These are phyloP conservation scores for Boletus huronensis DNA, from an alignment of 768 basidiomycete species.

Conservation along the genomic window DNA sequence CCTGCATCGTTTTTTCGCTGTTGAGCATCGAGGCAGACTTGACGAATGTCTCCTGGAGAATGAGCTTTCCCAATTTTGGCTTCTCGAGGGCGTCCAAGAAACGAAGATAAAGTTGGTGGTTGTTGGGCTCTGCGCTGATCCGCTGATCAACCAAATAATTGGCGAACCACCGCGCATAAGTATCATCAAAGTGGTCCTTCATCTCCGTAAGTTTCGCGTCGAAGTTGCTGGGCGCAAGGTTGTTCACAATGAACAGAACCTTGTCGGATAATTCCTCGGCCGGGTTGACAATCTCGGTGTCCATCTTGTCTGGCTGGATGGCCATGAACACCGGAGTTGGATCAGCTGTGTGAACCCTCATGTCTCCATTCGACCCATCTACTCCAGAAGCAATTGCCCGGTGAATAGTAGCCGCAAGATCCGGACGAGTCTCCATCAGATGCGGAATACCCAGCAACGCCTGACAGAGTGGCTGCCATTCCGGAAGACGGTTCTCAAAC, in stretches of 20 bases:
- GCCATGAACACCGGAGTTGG: conserved; percentile 65
- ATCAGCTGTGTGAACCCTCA: conserved; percentile 39
- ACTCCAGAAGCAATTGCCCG: conserved; percentile 58
- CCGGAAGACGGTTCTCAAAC: conserved; percentile 81
- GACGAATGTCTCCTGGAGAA: conserved; percentile 90
- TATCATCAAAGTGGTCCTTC: conserved; percentile 76
- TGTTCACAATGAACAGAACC: conserved; percentile 97
- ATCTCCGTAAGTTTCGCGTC: conserved; percentile 86
- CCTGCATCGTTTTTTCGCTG: conserved; percentile 84
- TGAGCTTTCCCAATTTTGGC: conserved; percentile 62
- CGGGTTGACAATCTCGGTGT: conserved; percentile 63
- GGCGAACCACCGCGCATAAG: conserved; percentile 92
- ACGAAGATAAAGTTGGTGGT: conserved; percentile 91
- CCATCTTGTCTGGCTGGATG: conserved; percentile 67
- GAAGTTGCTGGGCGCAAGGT: conserved; percentile 92
- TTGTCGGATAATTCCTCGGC: conserved; percentile 88
- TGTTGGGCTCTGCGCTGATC: conserved; percentile 94
- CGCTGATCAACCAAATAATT: conserved; percentile 97
- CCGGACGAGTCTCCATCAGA: conserved; percentile 81
- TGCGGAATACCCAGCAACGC: conserved; percentile 85
- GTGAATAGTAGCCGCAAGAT: conserved; percentile 67
- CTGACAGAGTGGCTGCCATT: conserved; percentile 92
- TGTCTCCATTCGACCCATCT: conserved; percentile 42
- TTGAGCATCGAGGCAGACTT: conserved; percentile 87
- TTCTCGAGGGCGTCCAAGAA: conserved; percentile 84